Base-by-base conservation (phyloP, 2,329 filamentous ascomycete species). In the Fusarium euwallaceae region DNA sequence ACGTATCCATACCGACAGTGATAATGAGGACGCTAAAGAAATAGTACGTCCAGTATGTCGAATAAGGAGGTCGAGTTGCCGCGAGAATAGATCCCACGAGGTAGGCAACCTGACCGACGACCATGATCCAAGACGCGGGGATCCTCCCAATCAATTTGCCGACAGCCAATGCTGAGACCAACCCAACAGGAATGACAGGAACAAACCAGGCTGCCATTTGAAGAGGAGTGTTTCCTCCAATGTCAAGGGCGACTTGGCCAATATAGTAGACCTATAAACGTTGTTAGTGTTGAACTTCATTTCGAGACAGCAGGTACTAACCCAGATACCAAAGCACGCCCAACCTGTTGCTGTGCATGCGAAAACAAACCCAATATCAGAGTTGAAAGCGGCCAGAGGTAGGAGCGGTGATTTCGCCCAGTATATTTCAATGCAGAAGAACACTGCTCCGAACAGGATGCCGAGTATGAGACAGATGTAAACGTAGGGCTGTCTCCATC, bases 21-120 rank as follows among this genome's bases (percentile, higher is more conserved):
- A 71, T 68, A 2, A 71, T 56, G 17, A 71, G 55, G 9, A 69
- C 55, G 8, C 56, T 66, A 12, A 71, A 84, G 77, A 93, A 92
- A 0, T 86, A 84, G 69, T 91, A 87, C 29, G 83, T 84, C 91
- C 91, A 93, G 80, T 92, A 92, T 2, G 81, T 87, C 78, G 91
- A 88, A 17, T 84, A 67, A 0, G 86, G 82, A 0, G 89, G 88
- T 6, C 86, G 82, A 22, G 82, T 84, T 1, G 82, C 82, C 14
- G 84, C 79, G 16, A 88, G 79, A 11, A 82, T 67, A 27, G 82
- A 80, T 16, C 83, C 85, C 4, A 78, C 58, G 22, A 82, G 79
- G 64, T 86, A 87, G 5, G 83, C 81, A 12, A 81, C 68, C 74
- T 85, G 82, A 20, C 84, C 82, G 36, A 82, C 74, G n/a, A 83